These are phyloP conservation scores for Boletus semigastroideus DNA, from an alignment of 1,284 basidiomycete species.

Conservation along the genomic window DNA sequence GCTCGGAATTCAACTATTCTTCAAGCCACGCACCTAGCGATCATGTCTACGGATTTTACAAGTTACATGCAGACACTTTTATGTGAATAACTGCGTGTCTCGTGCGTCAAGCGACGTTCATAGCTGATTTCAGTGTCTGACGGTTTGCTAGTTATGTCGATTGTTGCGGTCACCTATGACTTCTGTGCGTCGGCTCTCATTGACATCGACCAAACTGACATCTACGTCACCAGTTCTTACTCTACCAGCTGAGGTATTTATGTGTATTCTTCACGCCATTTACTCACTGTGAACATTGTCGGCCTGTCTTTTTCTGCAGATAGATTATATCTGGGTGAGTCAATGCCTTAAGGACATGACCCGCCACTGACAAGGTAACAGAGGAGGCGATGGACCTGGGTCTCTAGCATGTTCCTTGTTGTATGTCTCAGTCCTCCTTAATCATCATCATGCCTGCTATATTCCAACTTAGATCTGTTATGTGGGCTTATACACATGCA, in stretches of 20 bases:
- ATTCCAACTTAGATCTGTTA: slow-evolving; percentile 5
- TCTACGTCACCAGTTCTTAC: slow-evolving; percentile 5
- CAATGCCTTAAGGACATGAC: not conserved
- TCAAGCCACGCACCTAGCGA: not conserved
- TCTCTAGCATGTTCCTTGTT: slow-evolving; percentile 6
- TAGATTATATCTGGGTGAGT: slow-evolving; percentile 12
- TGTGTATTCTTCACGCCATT: not conserved
- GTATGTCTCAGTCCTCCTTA: not conserved
- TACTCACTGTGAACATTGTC: not conserved
- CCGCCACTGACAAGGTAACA: not conserved
- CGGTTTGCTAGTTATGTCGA: not conserved
- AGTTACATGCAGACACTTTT: slow-evolving; percentile 1
- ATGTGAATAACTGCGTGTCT: slow-evolving; percentile 11
- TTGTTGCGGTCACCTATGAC: slow-evolving; percentile 3
- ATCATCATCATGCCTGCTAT: not conserved
- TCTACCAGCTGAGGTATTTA: slow-evolving; percentile 6
- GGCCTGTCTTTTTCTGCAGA: not conserved
- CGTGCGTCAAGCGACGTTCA: not conserved
- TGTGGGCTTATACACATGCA: not conserved
- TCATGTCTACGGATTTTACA: slow-evolving; percentile 6
- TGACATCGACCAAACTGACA: not conserved
- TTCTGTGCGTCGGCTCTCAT: not conserved
- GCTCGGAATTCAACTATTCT: not conserved
- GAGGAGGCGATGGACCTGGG: slow-evolving; percentile 10
- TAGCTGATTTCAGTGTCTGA: not conserved